Percentiles rank a stretch among this genome's conserved stretches.
phyloP scores from a whole-genome alignment of 2,329 filamentous ascomycete genomes.

The Chalaropsis ovoidea region DNA sequence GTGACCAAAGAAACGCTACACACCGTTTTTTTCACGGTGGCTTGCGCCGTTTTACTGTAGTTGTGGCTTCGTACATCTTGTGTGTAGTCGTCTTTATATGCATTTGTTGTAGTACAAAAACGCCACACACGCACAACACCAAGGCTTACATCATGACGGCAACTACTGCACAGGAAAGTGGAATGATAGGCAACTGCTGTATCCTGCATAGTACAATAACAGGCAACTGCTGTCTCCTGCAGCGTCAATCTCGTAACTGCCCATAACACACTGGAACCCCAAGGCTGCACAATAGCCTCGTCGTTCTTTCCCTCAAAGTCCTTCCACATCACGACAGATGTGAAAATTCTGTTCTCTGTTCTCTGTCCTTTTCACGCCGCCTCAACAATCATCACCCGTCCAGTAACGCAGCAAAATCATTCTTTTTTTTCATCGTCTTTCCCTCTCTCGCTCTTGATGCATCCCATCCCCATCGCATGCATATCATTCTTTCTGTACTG shows the following conservation, averaged over 20 bases:
- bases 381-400: no score
- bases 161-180: not conserved
- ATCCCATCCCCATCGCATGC: not conserved
- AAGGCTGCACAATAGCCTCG: not conserved
- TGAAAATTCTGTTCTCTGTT: no score
- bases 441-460: not conserved
- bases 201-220: no score
- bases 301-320: not conserved
- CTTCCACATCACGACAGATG: no score
- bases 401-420: no score
- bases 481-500: not conserved
- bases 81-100: not conserved
- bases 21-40: not conserved
- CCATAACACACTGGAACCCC: not conserved
- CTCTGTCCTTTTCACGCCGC: no score
- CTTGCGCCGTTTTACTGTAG: not conserved
- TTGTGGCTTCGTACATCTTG: not conserved
- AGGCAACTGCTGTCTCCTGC: not conserved
- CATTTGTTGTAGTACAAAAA: slow-evolving; percentile 2
- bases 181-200: no score
- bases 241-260: not conserved
- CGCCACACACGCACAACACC: slow-evolving; percentile 3
- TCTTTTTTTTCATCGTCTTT: no score
- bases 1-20: not conserved
- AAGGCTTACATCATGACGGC: not conserved